phyloP scores from a whole-genome alignment of 2,329 filamentous ascomycete species.

The Hortaea sp. region DNA sequence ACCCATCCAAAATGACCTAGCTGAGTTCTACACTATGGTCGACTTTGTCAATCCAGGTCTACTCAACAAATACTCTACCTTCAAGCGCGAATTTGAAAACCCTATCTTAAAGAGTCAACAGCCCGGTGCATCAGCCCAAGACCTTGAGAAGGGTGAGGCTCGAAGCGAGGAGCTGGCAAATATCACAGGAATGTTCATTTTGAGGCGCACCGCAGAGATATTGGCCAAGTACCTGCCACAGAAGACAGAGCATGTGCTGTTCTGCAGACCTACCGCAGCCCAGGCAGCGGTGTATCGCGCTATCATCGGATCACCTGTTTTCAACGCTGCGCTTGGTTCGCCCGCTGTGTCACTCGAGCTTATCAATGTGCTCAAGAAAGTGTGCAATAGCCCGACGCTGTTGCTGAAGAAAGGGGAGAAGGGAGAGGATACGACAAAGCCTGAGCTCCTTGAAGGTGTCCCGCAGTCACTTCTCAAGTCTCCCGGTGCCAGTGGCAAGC shows the following conservation, averaged over 20 bases:
- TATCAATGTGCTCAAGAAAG: constrained; percentile 63
- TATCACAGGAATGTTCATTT: constrained; percentile 54
- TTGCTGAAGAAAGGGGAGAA: constrained; percentile 41
- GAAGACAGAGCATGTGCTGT: constrained; percentile 58
- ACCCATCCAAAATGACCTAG: constrained; percentile 58
- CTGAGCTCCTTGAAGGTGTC: constrained; percentile 31
- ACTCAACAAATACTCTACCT: constrained; percentile 51
- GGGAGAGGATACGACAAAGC: constrained; percentile 29
- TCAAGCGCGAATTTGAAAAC: constrained; percentile 54
- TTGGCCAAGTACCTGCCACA: constrained; percentile 54
- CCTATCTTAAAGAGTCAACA: constrained; percentile 56
- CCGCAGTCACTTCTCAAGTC: constrained; percentile 46
- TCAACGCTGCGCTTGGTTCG: constrained; percentile 51
- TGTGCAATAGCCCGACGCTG: constrained; percentile 61
- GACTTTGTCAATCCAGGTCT: constrained; percentile 60
- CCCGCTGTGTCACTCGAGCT: constrained; percentile 55
- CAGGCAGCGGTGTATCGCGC: constrained; percentile 53
- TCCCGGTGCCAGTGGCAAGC: constrained; percentile 52
- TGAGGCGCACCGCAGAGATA: constrained; percentile 57
- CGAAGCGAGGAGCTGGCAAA: constrained; percentile 51
- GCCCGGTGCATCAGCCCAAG: constrained; percentile 50
- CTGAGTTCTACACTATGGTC: constrained; percentile 58
- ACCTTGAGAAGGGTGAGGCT: constrained; percentile 54
- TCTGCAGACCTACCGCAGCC: constrained; percentile 51
- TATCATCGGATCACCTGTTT: constrained; percentile 55